These are phyloP conservation scores for Chrysoporthe puriensis DNA, from an alignment of 2,329 filamentous ascomycete genomes.

Conservation along the genomic window DNA sequence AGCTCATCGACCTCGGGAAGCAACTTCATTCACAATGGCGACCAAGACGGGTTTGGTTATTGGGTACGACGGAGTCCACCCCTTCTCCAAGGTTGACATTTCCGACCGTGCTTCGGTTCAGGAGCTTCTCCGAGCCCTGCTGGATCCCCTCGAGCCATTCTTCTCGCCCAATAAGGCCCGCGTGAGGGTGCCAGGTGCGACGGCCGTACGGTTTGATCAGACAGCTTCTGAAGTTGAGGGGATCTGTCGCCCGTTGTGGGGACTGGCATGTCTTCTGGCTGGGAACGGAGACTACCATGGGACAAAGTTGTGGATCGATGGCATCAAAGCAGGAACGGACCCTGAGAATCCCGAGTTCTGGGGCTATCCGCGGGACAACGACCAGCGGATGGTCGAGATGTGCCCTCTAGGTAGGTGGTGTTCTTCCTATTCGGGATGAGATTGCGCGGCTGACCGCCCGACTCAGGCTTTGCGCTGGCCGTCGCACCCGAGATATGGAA, in stretches of 20 bases:
- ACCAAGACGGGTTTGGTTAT: slow-evolving; percentile 44
- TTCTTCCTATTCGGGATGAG: neutral
- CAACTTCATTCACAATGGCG: slow-evolving; percentile 13
- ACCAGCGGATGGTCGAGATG: slow-evolving; percentile 86
- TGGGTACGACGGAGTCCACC: slow-evolving; percentile 57
- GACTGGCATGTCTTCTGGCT: slow-evolving; percentile 69
- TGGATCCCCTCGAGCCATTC: slow-evolving; percentile 72
- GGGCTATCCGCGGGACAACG: slow-evolving; percentile 75
- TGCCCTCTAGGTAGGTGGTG: slow-evolving; percentile 65
- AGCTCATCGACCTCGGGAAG: neutral
- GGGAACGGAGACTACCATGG: slow-evolving; percentile 68
- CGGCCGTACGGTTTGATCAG: slow-evolving; percentile 77
- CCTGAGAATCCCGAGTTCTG: slow-evolving; percentile 73
- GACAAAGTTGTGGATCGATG: slow-evolving; percentile 69
- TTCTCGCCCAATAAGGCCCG: slow-evolving; percentile 70
- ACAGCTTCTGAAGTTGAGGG: slow-evolving; percentile 78
- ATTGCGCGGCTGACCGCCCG: neutral
- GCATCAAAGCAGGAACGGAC: slow-evolving; percentile 72
- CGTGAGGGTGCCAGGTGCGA: slow-evolving; percentile 69
- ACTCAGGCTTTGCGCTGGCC: slow-evolving; percentile 67
- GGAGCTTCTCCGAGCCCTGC: slow-evolving; percentile 62
- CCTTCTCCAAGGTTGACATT: slow-evolving; percentile 57
- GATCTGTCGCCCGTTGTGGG: slow-evolving; percentile 76
- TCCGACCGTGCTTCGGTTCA: slow-evolving; percentile 60
- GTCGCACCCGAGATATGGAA: slow-evolving; percentile 71